Conservation (phyloP, 306 rosid species). For the Trifolium repens region DNA sequence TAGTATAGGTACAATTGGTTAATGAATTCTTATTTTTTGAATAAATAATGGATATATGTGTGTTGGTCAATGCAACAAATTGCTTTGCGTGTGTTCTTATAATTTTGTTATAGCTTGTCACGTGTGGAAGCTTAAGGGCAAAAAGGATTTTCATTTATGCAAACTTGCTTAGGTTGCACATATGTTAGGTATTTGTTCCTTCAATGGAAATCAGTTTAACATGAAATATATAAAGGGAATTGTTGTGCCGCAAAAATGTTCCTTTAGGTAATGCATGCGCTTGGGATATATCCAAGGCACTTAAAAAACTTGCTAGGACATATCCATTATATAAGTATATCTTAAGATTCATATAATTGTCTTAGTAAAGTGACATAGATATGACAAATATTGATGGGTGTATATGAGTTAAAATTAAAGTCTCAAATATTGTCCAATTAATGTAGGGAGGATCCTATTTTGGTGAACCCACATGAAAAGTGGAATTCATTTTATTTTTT, state of each 20-base stretch:
- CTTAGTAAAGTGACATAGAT: too few species aligned
- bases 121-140: conserved; percentile 30
- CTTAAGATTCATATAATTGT: too few species aligned
- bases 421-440: too few species aligned
- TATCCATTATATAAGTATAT: conserved; percentile 6
- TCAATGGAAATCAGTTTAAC: conserved; percentile 9
- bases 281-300: neutral
- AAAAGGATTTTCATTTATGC: conserved; percentile 22
- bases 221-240: conserved; percentile 8
- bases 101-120: conserved; percentile 28
- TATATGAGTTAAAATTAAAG: too few species aligned
- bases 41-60: neutral
- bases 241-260: conserved; percentile 17
- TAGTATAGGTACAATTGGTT: too few species aligned
- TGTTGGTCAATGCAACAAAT: conserved; percentile 44
- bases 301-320: neutral
- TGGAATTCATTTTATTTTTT: too few species aligned
- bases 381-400: too few species aligned
- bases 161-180: conserved; percentile 14
- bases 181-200: conserved; percentile 36
- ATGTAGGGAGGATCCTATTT: too few species aligned
- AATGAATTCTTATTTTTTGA: too few species aligned
- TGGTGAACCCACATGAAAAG: too few species aligned
- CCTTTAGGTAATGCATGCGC: neutral
- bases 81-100: conserved; percentile 44